Evolutionary conservation across 139 green algal genomes (phyloP), one percentile per base, ranked within the genome.

Genomic region (Tetradesmus lagerheimii): DNA sequence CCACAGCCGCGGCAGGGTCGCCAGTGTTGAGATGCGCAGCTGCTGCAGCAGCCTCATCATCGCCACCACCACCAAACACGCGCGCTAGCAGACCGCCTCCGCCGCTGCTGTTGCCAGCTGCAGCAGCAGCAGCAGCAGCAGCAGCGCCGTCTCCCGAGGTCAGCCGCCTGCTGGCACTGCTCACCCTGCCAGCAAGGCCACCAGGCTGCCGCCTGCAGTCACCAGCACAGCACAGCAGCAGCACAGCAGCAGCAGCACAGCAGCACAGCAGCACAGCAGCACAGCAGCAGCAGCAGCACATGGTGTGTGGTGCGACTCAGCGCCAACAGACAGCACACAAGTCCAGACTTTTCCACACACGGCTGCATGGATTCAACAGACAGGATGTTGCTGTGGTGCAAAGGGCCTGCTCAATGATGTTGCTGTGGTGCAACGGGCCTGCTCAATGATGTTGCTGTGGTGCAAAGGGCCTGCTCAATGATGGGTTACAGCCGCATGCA

Each of bases 1-100:
- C 90, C 4, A 85, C 67, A 15, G 77, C 90, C 74, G 78, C 78
- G 64, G 87, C 39, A 39, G 85, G 85, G 41, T 89, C 85, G 25
- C 64, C 76, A 35, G 84, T 85, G 66, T 75, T 80, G 25, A 90
- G 18, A 14, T 76, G 77, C 20, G 78, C 83, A 34, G 43, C 37
- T 43, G 35, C 38, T 5, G n/a, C 74, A 29, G 64, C 37, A 34
- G 35, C 80, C 20, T 35, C 27, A 29, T 81, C 80, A 23, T 76
- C 88, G 34, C 66, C 35, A 6, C 71, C 37, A 78, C 80, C 80
- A 74, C 43, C 43, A 87, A 81, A 81, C 1, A 86, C 27, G 16
- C 50, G 77, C 0, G 78, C 27, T 27, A 84, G n/a, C 38, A 79
- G 41, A 4, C 31, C 41, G 4, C 41, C 75, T 64, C 71, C 85